A percentile compares a stretch with the other conserved stretches of the same genome.
These are phyloP conservation scores for Physcia stellaris DNA, from an alignment of 495 filamentous ascomycete genomes.

Conservation along the genomic window DNA sequence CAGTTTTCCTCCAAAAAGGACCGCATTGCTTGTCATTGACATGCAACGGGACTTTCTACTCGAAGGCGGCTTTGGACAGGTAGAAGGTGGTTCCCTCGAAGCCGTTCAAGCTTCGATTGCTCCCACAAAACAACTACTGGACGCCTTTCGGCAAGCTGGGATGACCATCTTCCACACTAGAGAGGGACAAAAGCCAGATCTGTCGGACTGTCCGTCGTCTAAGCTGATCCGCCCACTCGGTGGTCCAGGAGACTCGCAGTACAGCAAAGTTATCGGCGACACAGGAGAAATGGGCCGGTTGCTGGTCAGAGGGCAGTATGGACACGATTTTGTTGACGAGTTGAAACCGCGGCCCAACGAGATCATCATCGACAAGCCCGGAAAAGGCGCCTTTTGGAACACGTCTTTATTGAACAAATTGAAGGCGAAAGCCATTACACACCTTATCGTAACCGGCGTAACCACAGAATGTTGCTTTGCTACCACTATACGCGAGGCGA, in stretches of 20 bases:
- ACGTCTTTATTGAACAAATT: slow-evolving; percentile 50
- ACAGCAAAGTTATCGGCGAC: slow-evolving; percentile 39
- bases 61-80: slow-evolving; percentile 15
- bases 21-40: slow-evolving; percentile 55
- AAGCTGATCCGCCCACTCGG: slow-evolving; percentile 33
- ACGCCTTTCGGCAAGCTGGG: slow-evolving; percentile 39
- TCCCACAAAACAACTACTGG: slow-evolving; percentile 36
- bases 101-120: slow-evolving; percentile 41
- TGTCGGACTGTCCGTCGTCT: slow-evolving; percentile 37
- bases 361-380: slow-evolving; percentile 56
- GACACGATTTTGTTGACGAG: slow-evolving; percentile 49
- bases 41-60: slow-evolving; percentile 49
- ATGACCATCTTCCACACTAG: slow-evolving; percentile 56
- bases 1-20: slow-evolving; percentile 40
- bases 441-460: slow-evolving; percentile 51
- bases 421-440: slow-evolving; percentile 48
- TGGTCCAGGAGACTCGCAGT: slow-evolving; percentile 24
- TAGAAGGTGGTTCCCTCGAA: slow-evolving; percentile 15
- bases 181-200: slow-evolving; percentile 36
- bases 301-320: slow-evolving; percentile 48
- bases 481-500: slow-evolving; percentile 56
- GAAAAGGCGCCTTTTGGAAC: slow-evolving; percentile 49
- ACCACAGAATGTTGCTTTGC: slow-evolving; percentile 61
- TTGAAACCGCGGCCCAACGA: slow-evolving; percentile 41
- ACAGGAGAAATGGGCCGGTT: slow-evolving; percentile 47